These are phyloP conservation scores for Phytopythium kandeliae DNA, from an alignment of 352 stramenopile species.

Conservation along the genomic window DNA sequence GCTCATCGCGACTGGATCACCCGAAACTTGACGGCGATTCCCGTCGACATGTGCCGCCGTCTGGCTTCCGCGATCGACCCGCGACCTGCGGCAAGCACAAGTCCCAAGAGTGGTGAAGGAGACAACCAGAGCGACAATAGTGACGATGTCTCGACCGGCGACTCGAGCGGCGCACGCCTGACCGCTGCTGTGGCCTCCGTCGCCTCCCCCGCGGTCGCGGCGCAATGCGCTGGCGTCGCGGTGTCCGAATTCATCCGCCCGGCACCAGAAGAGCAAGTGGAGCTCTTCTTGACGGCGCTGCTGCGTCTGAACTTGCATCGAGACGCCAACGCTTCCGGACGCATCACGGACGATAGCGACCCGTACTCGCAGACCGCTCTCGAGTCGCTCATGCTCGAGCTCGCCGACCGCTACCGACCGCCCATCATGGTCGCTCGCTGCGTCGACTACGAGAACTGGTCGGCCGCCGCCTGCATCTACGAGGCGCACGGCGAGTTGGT, in stretches of 20 bases:
- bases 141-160: background rate
- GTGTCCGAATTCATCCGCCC: conserved; percentile 39
- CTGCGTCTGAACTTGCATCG: conserved; percentile 39
- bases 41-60: conserved; percentile 21
- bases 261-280: conserved; percentile 48
- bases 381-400: conserved; percentile 44
- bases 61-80: conserved; percentile 49
- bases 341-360: conserved; percentile 1
- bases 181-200: background rate
- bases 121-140: background rate
- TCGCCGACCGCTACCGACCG: conserved; percentile 63
- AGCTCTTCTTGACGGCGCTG: conserved; percentile 72
- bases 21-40: conserved; percentile 39
- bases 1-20: conserved; percentile 71
- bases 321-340: conserved; percentile 4
- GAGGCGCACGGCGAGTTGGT: conserved; percentile 76
- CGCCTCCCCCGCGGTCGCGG: background rate
- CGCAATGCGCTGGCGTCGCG: conserved; percentile 18
- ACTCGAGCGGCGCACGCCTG: background rate
- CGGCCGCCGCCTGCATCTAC: conserved; percentile 66
- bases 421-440: conserved; percentile 73
- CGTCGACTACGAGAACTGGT: conserved; percentile 82
- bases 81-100: too few species aligned
- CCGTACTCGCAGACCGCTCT: conserved; percentile 45
- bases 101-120: background rate